Evolutionary conservation across 2,329 filamentous ascomycete species (phyloP), one percentile per base, ranked within the genome.

Genomic region (Neoarthrinium moseri): DNA sequence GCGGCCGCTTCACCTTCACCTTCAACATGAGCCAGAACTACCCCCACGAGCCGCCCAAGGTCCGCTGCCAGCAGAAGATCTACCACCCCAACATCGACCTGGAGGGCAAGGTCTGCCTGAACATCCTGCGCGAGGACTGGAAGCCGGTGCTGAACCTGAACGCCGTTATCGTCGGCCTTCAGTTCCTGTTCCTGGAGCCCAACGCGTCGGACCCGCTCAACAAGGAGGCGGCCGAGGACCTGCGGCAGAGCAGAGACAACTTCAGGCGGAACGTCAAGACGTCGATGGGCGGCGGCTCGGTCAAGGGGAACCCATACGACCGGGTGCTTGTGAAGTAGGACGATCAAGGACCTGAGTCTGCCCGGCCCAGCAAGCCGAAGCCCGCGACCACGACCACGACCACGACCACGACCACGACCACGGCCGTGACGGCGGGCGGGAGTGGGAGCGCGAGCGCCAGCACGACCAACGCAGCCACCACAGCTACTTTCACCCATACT

Each of bases 21-120:
- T 97, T 99, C 70, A 81, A 82, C 52, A 95, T 99, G 73, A 91
- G 89, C 69, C 88, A 92, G 64, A 94, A 88, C 73, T 99, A 96
- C 71, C 94, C 94, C 1, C 94, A 97, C 72, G 91, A 97, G 66
- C 91, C 94, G 52, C 94, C 94, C 17, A 97, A 97, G 72, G 94
- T 99, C 58, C 94, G 89, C 63, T 97, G 94, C 73, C 87, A 85
- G 57, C 89, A 99, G 71, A 97, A 96, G 77, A 97, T 99, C 60
- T 99, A 99, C 73, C 94, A 99, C 66, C 94, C 94, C 5, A 99
- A 99, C 69, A 99, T 99, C 65, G 94, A 99, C 63, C 79, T 96
- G 32, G 90, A 97, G 66, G 94, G 94, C 57, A 99, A 99, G 65
- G 91, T 99, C 52, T 99, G 94, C 74, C 72, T 99, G 62, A 99